Evolutionary conservation across 352 stramenopile species (phyloP).

Genomic region (Pythium sp.): DNA sequence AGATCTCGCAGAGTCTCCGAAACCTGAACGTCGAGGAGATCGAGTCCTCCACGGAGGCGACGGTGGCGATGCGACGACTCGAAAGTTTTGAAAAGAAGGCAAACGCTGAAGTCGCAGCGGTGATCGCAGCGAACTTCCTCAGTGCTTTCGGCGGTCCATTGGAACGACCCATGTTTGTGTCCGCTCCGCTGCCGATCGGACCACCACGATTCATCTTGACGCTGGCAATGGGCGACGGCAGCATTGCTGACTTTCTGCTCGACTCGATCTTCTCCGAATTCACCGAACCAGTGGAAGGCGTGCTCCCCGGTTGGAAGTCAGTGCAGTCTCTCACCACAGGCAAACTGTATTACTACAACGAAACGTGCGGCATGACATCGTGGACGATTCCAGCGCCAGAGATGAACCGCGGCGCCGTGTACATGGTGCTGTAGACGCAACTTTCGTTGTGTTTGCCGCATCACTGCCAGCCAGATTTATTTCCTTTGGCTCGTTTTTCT

Average conservation of each 20-base stretch:
- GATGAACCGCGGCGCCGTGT: constrained; percentile 49
- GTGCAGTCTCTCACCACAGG: constrained; percentile 70
- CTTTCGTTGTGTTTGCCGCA: neutral
- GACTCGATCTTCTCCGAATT: constrained; percentile 68
- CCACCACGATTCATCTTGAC: constrained; percentile 50
- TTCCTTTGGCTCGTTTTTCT: neutral
- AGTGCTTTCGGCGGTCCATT: constrained; percentile 23
- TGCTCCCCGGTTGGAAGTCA: constrained; percentile 50
- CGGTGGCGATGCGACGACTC: constrained; percentile 45
- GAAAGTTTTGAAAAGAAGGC: constrained; percentile 53
- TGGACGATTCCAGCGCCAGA: constrained; percentile 71
- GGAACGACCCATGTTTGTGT: constrained; percentile 16
- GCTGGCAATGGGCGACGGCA: constrained; percentile 61
- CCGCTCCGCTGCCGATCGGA: constrained; percentile 10
- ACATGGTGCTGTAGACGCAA: constrained; percentile 70
- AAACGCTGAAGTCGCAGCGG: constrained; percentile 46
- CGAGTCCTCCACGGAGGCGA: constrained; percentile 40
- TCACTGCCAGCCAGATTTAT: neutral
- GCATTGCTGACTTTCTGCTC: constrained; percentile 58
- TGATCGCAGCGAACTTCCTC: constrained; percentile 58
- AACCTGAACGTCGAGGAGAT: constrained; percentile 43
- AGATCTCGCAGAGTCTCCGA: constrained; percentile 58
- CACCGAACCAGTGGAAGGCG: constrained; percentile 35
- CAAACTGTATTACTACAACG: constrained; percentile 86
- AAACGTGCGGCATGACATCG: constrained; percentile 65